phyloP scores from a whole-genome alignment of 768 basidiomycete species.

The Leccinum truebloodii region DNA sequence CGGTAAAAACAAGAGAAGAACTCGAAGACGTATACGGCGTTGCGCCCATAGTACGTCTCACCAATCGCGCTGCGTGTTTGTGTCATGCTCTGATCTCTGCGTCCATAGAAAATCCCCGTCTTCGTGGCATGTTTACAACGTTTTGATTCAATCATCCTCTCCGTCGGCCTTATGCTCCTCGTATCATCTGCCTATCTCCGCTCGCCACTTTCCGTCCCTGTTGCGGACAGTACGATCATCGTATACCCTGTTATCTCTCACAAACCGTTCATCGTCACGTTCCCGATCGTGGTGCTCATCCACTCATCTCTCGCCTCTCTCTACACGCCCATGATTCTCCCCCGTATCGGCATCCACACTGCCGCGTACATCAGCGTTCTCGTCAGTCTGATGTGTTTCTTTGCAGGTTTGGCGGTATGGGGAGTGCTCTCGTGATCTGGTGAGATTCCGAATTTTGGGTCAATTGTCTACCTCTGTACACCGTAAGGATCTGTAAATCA shows the following conservation, averaged over 20 bases:
- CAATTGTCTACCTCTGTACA: constrained; percentile 15
- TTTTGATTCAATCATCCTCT: constrained; percentile 69
- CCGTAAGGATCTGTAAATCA: not conserved
- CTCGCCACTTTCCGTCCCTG: constrained; percentile 44
- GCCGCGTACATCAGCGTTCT: constrained; percentile 72
- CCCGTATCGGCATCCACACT: constrained; percentile 72
- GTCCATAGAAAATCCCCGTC: constrained; percentile 65
- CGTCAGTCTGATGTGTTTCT: constrained; percentile 67
- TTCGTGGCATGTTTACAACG: constrained; percentile 79
- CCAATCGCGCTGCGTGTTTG: no score
- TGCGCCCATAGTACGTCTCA: no score
- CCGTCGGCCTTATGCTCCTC: constrained; percentile 57
- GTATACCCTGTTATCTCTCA: constrained; percentile 31
- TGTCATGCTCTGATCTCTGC: constrained; percentile 8
- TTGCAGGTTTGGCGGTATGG: constrained; percentile 75
- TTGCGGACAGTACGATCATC: constrained; percentile 17
- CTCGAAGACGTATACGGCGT: no score
- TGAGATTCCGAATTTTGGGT: not conserved
- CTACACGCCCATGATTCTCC: constrained; percentile 67
- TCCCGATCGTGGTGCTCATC: constrained; percentile 45
- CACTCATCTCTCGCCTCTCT: constrained; percentile 60
- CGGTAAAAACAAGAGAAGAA: no score
- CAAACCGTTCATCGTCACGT: constrained; percentile 39
- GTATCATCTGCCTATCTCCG: constrained; percentile 62
- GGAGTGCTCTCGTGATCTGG: constrained; percentile 51